phyloP scores from a whole-genome alignment of 2,329 filamentous ascomycete species.

The Paecilomyces formosus region DNA sequence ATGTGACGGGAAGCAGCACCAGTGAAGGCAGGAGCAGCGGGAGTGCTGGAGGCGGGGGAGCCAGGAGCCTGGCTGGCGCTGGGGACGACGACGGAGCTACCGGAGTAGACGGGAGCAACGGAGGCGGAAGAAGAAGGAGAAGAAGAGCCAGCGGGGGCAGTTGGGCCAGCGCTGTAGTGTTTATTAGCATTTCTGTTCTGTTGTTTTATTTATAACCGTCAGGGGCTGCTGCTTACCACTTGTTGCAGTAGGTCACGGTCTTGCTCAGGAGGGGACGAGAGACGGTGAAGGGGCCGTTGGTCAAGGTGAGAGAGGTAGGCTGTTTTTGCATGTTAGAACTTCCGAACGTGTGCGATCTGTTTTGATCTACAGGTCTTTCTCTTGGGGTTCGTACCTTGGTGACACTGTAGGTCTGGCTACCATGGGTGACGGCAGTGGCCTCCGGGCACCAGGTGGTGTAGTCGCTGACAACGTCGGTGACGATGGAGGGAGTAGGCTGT shows the following conservation, averaged over 20 bases:
- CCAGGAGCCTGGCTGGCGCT: slow-evolving; percentile 10
- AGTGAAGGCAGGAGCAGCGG: slow-evolving; percentile 33
- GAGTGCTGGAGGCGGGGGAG: slow-evolving; percentile 10
- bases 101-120: slow-evolving; percentile 12
- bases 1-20: slow-evolving; percentile 45
- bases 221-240: slow-evolving; percentile 26
- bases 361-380: not conserved
- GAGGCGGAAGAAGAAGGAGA: slow-evolving; percentile 6
- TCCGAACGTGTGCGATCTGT: not conserved
- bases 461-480: slow-evolving; percentile 59
- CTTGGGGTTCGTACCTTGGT: slow-evolving; percentile 46
- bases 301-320: slow-evolving; percentile 64
- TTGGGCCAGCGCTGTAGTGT: slow-evolving; percentile 13
- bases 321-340: slow-evolving; percentile 16
- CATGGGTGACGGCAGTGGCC: slow-evolving; percentile 57
- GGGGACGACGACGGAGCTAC: slow-evolving; percentile 11
- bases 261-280: slow-evolving; percentile 46
- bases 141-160: slow-evolving; percentile 12
- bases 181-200: slow-evolving; percentile 2
- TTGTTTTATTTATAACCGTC: slow-evolving; percentile 3
- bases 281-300: slow-evolving; percentile 63
- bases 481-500: slow-evolving; percentile 28
- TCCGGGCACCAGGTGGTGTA: slow-evolving; percentile 67
- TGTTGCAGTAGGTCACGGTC: slow-evolving; percentile 42
- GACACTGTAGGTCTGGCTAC: slow-evolving; percentile 61